Evolutionary conservation across 257 asterid genomes (phyloP).

Genomic region (Petunia axillaris): DNA sequence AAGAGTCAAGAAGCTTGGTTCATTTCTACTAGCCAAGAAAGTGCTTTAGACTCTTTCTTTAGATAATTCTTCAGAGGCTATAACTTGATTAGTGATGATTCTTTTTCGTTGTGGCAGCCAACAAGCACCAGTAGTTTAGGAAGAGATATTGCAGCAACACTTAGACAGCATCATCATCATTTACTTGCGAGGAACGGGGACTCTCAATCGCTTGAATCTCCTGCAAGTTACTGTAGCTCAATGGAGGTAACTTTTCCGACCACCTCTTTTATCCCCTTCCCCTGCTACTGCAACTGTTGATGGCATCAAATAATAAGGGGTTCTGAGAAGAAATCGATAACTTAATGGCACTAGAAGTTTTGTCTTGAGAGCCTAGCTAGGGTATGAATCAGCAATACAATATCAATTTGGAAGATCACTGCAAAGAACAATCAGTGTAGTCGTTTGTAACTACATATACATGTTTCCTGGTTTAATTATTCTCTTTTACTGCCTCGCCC

Average conservation of each 20-base stretch:
- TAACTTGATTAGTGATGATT: neutral
- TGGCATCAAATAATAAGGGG: neutral
- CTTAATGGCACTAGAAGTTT: neutral
- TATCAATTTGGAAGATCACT: too few species aligned
- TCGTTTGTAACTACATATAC: neutral
- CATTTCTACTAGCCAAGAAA: neutral
- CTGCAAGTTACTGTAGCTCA: constrained; percentile 67
- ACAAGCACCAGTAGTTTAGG: constrained; percentile 34
- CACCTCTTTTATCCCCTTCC: neutral
- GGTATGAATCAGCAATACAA: neutral
- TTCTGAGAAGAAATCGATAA: neutral
- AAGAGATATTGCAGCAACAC: constrained; percentile 42
- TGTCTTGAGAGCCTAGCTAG: neutral
- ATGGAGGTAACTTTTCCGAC: constrained; percentile 59
- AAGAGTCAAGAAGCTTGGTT: neutral
- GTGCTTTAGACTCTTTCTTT: neutral
- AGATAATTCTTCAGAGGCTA: neutral
- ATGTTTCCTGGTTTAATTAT: neutral
- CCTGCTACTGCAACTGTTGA: neutral
- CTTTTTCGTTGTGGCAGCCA: constrained; percentile 43
- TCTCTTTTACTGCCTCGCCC: neutral
- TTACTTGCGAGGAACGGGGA: constrained; percentile 42
- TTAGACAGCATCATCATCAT: constrained; percentile 40
- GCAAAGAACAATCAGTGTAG: neutral
- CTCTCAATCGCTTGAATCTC: constrained; percentile 51